Percentiles rank a stretch among this genome's conserved stretches.
Evolutionary conservation across 169 alveolate species (phyloP).

Genomic region (Plasmodium ovale): DNA sequence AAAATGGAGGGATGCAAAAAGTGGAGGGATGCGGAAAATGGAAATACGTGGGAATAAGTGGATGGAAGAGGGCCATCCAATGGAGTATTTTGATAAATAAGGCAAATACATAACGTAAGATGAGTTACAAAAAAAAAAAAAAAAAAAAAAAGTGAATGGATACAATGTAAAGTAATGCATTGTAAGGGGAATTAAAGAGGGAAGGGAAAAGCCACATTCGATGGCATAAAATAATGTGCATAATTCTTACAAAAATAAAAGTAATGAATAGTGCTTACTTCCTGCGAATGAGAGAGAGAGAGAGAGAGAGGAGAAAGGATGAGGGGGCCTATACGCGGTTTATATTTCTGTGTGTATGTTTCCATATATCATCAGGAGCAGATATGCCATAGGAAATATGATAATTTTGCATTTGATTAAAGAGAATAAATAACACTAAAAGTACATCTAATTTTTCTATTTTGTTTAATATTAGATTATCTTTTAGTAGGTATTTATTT

Average conservation of each 20-base stretch:
- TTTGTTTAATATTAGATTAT: constrained; percentile 52
- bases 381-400: constrained; percentile 73
- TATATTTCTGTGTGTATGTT: constrained; percentile 26
- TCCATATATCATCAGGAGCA: constrained; percentile 66
- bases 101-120: no score
- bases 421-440: constrained; percentile 39
- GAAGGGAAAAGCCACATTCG: neutral
- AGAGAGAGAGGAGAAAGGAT: no score
- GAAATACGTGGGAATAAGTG: neutral
- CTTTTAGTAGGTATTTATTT: constrained; percentile 45
- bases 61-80: neutral
- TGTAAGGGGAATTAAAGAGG: neutral
- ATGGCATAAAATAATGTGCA: no score
- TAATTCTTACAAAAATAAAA: no score
- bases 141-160: no score
- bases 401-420: constrained; percentile 46
- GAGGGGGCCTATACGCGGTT: no score
- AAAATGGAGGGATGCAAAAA: neutral
- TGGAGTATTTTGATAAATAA: no score
- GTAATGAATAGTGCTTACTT: no score
- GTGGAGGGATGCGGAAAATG: neutral
- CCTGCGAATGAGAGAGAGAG: neutral
- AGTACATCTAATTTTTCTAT: constrained; percentile 67
- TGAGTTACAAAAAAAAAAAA: no score
- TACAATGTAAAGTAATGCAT: no score